Conservation (phyloP, 2,329 filamentous ascomycete genomes). For the Colletotrichum lupini region DNA sequence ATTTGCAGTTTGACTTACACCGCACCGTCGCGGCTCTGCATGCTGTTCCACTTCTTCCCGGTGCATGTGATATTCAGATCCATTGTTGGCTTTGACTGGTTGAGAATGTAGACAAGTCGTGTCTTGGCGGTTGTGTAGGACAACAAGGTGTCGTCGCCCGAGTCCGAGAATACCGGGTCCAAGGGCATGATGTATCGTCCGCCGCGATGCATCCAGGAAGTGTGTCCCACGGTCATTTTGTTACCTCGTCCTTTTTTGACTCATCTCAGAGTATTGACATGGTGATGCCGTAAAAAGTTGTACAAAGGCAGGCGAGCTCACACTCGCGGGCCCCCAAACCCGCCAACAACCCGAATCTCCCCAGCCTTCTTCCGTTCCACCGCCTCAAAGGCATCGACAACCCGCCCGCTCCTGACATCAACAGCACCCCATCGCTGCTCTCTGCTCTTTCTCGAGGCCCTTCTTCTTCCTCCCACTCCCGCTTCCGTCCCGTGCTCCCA, state of each 20-base stretch:
- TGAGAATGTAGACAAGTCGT: not conserved
- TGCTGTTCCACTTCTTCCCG: not conserved
- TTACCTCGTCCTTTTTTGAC: no score
- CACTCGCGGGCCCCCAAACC: constrained; percentile 49
- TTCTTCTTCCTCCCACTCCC: not conserved
- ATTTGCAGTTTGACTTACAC: not conserved
- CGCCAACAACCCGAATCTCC: constrained; percentile 43
- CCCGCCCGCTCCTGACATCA: constrained; percentile 50
- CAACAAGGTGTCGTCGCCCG: constrained; percentile 3
- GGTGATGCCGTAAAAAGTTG: not conserved
- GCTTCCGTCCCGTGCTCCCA: constrained; percentile 46
- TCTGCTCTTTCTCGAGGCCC: constrained; percentile 47
- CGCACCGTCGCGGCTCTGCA: not conserved
- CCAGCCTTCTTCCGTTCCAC: constrained; percentile 20
- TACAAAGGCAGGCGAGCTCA: constrained; percentile 21
- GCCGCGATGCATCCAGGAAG: no score
- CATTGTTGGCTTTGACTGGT: not conserved
- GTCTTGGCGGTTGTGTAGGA: not conserved
- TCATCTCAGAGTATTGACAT: no score
- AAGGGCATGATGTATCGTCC: not conserved
- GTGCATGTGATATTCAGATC: not conserved
- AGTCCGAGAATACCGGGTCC: not conserved
- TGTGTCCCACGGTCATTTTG: no score
- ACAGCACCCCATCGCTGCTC: constrained; percentile 67
- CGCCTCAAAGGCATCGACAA: constrained; percentile 52